These are phyloP conservation scores for Laguncularia racemosa DNA, from an alignment of 345 rosid species.

Conservation along the genomic window DNA sequence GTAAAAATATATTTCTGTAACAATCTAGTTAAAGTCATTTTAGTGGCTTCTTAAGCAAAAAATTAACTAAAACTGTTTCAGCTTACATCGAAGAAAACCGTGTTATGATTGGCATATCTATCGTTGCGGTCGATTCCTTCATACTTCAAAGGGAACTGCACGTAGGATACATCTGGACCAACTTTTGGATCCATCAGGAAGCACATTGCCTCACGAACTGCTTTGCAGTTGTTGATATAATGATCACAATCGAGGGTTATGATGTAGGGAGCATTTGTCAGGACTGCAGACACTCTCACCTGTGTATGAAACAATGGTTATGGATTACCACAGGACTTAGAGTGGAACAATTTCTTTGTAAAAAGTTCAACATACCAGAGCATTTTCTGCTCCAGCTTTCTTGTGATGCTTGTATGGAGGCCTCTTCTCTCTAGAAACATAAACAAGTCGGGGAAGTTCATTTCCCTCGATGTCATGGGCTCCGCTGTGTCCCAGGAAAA, in stretches of 20 bases:
- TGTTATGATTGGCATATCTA: slow-evolving; percentile 97
- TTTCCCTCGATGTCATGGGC: slow-evolving; percentile 94
- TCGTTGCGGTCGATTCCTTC: slow-evolving; percentile 65
- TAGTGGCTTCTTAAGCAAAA: too few species aligned
- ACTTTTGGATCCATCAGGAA: slow-evolving; percentile 20
- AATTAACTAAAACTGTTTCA: too few species aligned
- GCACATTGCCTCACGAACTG: slow-evolving; percentile 21
- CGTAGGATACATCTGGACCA: slow-evolving; percentile 16
- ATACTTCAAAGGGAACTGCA: slow-evolving; percentile 20
- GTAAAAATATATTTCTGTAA: neutral
- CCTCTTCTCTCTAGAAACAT: slow-evolving; percentile 97
- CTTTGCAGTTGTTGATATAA: slow-evolving; percentile 24
- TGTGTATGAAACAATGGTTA: slow-evolving; percentile 21
- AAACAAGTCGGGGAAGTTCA: slow-evolving; percentile 90
- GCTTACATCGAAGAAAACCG: slow-evolving; percentile 84
- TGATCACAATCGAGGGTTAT: slow-evolving; percentile 22
- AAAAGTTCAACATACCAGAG: slow-evolving; percentile 52
- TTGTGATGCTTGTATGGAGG: slow-evolving; percentile 99
- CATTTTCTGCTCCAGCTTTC: slow-evolving; percentile 98
- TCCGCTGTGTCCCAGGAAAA: slow-evolving; percentile 93
- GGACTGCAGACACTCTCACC: slow-evolving; percentile 68
- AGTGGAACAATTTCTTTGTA: neutral
- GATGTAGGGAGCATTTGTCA: slow-evolving; percentile 17
- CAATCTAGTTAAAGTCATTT: slow-evolving; percentile 12
- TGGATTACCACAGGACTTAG: neutral